Evolutionary conservation across 805 yeast genomes (phyloP), one percentile per base, ranked within the genome.

Genomic region (Komagataella kurtzmanii): DNA sequence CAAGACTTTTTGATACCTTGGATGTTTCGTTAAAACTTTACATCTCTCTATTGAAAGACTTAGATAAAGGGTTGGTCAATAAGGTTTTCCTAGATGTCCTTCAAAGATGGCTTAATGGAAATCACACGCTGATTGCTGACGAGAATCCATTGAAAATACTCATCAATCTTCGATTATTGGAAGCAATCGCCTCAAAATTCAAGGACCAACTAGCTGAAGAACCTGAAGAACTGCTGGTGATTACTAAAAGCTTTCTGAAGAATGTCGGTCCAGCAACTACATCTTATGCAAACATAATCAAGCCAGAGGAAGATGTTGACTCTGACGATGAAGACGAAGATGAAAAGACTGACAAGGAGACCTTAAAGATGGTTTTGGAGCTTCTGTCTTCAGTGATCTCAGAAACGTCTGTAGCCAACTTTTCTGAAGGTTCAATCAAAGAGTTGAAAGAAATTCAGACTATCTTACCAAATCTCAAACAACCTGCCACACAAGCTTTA

Each of bases 121-220:
- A 56, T 44, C 51, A 51, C 5, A 40, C 49, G 14, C 45, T 52
- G 10, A 50, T 57, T n/a, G 51, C 53, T 8, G 69, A 66, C 2
- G 68, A 69, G 4, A 72, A 75, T 54, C 83, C 87, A n/a, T 74
- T 79, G 50, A 57, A 73, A 6, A 70, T 77, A 51, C 66, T 86
- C 44, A 66, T 80, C 6, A 83, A 85, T 59, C 67, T 88, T 53
- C 76, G 83, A 54, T 60, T 88, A 8, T 64, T 90, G 50, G 93
- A 88, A 59, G 64, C 67, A 36, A 65, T 87, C 40, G 78, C 81
- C 21, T 74, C 74, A 3, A 69, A 71, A 14, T 81, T 83, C 59
- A 83, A 78, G 54, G 78, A 80, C 7, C 72, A 71, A 47, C 60
- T 84, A 24, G 73, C 81, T 6, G 70, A 70, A 44, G 73, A 81